Percentiles rank a stretch among this genome's conserved stretches.
phyloP scores from a whole-genome alignment of 345 rosid genomes.

The Trapa incisa region DNA sequence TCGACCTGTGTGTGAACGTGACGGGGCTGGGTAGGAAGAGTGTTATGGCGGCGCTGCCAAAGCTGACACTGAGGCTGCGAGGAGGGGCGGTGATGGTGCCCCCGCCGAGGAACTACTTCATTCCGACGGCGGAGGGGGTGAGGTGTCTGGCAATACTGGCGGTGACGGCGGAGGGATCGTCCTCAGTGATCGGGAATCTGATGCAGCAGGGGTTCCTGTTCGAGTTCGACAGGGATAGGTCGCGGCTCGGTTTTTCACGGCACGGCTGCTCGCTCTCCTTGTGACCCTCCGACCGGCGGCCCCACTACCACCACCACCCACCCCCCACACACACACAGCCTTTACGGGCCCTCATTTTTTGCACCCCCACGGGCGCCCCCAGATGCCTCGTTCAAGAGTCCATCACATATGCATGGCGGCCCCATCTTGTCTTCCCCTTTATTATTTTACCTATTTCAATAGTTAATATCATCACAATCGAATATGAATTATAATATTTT shows the following conservation, averaged over 20 bases:
- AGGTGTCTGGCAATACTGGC: slow-evolving; percentile 64
- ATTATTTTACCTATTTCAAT: too few relatives aligned
- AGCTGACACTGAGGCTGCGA: slow-evolving; percentile 34
- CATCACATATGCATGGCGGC: background rate
- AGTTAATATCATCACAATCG: too few relatives aligned
- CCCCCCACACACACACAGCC: background rate
- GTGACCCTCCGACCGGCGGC: background rate
- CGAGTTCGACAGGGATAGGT: slow-evolving; percentile 60
- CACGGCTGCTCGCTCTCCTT: slow-evolving; percentile 50
- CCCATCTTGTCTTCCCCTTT: background rate
- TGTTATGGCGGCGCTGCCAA: slow-evolving; percentile 28
- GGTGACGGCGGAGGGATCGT: slow-evolving; percentile 27
- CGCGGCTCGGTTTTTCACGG: slow-evolving; percentile 70
- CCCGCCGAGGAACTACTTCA: slow-evolving; percentile 68
- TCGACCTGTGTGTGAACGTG: slow-evolving; percentile 65
- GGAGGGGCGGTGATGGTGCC: slow-evolving; percentile 48
- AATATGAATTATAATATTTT: too few relatives aligned
- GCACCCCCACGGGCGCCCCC: background rate
- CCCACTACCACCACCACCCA: background rate
- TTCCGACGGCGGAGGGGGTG: slow-evolving; percentile 43
- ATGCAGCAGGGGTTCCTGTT: slow-evolving; percentile 89
- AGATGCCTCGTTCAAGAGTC: background rate
- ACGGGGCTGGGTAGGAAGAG: slow-evolving; percentile 38
- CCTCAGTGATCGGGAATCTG: slow-evolving; percentile 76
- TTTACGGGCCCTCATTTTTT: background rate